Conservation (phyloP, 108 stramenopile species). For the Parietichytrium sp. region DNA sequence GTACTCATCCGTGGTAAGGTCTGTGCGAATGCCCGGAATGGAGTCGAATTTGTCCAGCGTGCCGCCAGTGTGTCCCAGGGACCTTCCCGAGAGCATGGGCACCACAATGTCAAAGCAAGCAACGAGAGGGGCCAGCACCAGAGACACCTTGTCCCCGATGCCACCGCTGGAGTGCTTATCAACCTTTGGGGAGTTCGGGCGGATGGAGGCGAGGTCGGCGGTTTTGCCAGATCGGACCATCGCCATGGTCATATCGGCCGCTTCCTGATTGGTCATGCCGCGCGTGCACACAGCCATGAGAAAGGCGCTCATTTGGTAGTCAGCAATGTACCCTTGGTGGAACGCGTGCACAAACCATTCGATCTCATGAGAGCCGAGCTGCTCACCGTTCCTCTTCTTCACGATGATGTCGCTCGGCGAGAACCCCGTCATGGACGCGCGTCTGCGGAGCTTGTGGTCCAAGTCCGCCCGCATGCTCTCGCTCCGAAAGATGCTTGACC, state of each 20-base stretch:
- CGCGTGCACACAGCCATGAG: slow-evolving; percentile 78
- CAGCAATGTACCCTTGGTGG: slow-evolving; percentile 61
- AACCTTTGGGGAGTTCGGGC: slow-evolving; percentile 10
- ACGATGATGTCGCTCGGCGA: slow-evolving; percentile 31
- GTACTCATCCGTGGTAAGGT: slow-evolving; percentile 59
- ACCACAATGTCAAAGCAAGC: slow-evolving; percentile 66
- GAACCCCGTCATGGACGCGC: not conserved
- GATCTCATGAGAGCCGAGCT: slow-evolving; percentile 39
- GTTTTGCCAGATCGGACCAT: slow-evolving; percentile 70
- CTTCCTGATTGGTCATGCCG: slow-evolving; percentile 69
- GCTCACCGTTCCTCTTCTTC: slow-evolving; percentile 37
- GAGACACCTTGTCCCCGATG: slow-evolving; percentile 75
- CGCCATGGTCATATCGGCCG: slow-evolving; percentile 65
- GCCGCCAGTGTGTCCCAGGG: slow-evolving; percentile 79
- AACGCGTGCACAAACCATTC: slow-evolving; percentile 32
- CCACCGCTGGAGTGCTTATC: slow-evolving; percentile 77
- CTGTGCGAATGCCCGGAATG: slow-evolving; percentile 68
- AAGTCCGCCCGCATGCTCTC: too few relatives aligned
- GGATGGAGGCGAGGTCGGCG: slow-evolving; percentile 60
- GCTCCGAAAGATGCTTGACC: too few relatives aligned
- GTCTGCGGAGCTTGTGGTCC: too few relatives aligned
- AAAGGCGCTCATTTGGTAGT: slow-evolving; percentile 83
- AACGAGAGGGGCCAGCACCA: slow-evolving; percentile 74
- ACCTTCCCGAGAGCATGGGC: slow-evolving; percentile 80
- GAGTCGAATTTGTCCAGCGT: slow-evolving; percentile 80